These are phyloP conservation scores for Guyanaporus albipodus DNA, from an alignment of 768 basidiomycete genomes.

Conservation along the genomic window DNA sequence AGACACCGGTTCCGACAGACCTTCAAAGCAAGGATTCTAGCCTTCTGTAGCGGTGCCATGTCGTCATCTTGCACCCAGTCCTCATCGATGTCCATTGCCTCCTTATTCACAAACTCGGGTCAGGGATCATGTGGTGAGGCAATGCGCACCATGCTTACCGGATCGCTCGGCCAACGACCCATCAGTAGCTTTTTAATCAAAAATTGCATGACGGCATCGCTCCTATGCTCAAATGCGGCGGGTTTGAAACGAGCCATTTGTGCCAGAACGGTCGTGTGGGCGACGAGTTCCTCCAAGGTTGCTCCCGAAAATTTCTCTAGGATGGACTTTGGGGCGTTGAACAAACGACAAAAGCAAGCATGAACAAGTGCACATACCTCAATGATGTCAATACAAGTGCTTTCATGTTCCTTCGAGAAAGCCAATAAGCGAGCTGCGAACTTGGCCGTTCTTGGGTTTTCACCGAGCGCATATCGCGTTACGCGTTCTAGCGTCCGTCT, in stretches of 20 bases:
- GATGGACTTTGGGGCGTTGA: constrained; percentile 46
- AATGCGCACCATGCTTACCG: constrained; percentile 35
- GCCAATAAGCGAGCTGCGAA: constrained; percentile 78
- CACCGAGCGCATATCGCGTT: constrained; percentile 52
- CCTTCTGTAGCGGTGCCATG: constrained; percentile 53
- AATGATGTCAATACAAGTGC: constrained; percentile 51
- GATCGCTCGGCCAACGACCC: constrained; percentile 44
- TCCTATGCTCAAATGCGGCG: constrained; percentile 72
- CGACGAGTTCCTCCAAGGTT: constrained; percentile 50
- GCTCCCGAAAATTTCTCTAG: constrained; percentile 46
- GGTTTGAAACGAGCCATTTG: constrained; percentile 70
- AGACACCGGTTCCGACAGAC: constrained; percentile 79
- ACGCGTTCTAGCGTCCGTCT: constrained; percentile 70
- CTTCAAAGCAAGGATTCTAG: constrained; percentile 76
- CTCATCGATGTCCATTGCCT: constrained; percentile 53
- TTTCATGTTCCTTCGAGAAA: constrained; percentile 49
- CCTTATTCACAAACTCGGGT: constrained; percentile 33
- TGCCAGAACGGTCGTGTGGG: constrained; percentile 66
- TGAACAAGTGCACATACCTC: constrained; percentile 46
- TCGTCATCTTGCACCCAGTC: constrained; percentile 78
- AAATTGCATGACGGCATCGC: constrained; percentile 69
- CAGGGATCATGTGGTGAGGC: not conserved
- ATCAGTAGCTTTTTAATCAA: constrained; percentile 69
- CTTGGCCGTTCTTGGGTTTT: constrained; percentile 69
- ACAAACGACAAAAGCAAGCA: not conserved